Conservation (phyloP, 1,284 basidiomycete genomes). For the Microbotryomycetes sp. region DNA sequence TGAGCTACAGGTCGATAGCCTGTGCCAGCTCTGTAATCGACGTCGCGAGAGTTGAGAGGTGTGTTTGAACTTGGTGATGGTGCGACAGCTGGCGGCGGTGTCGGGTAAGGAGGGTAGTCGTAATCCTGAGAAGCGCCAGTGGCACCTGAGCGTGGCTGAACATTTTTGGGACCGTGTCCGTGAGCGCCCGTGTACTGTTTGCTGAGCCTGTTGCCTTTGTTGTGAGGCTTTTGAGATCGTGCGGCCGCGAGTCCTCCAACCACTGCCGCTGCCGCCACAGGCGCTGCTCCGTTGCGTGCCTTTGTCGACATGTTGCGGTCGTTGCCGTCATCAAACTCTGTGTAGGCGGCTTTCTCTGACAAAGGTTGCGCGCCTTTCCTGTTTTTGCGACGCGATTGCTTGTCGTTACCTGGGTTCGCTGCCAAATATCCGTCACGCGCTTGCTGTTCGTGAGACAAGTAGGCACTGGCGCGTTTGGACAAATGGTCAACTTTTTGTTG, state of each 20-base stretch:
- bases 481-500: neutral
- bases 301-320: neutral
- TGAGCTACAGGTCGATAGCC: neutral
- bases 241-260: neutral
- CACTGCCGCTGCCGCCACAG: neutral
- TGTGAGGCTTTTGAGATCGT: neutral
- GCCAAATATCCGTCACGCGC: neutral
- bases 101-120: neutral
- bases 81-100: neutral
- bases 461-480: neutral
- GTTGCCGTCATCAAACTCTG: neutral
- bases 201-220: neutral
- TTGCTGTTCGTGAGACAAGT: neutral
- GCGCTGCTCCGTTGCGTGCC: neutral
- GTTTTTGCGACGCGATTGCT: neutral
- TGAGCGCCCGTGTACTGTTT: neutral
- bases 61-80: neutral
- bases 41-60: neutral
- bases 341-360: neutral
- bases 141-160: too few species aligned
- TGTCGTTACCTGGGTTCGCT: neutral
- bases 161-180: neutral
- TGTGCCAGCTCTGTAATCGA: neutral
- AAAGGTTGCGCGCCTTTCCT: neutral
- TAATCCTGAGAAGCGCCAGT: neutral